These are phyloP conservation scores for Elaeis guineensis DNA, from an alignment of 176 grass and related monocot species.

Conservation along the genomic window DNA sequence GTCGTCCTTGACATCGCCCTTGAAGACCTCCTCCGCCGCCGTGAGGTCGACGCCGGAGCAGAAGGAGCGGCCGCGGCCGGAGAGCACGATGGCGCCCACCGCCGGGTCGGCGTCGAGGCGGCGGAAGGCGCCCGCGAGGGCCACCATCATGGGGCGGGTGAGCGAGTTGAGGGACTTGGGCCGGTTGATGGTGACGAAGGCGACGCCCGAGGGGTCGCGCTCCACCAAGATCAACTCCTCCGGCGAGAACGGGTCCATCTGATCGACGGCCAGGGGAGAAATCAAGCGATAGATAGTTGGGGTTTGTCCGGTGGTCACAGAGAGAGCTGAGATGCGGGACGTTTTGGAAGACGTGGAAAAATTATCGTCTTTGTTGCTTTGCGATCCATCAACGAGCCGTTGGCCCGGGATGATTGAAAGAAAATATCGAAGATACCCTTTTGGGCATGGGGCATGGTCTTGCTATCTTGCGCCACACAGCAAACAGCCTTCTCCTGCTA, in stretches of 20 bases:
- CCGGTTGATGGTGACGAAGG: slow-evolving; percentile 84
- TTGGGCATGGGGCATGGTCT: too few relatives aligned
- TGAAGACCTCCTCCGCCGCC: slow-evolving; percentile 83
- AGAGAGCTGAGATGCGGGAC: too few relatives aligned
- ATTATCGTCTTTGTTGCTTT: too few relatives aligned
- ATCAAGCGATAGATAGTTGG: too few relatives aligned
- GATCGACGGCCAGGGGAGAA: too few relatives aligned
- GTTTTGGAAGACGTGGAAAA: too few relatives aligned
- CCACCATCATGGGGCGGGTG: slow-evolving; percentile 68
- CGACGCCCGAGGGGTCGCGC: slow-evolving; percentile 35
- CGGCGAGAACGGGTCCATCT: background rate
- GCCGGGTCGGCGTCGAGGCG: slow-evolving; percentile 46
- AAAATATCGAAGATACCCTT: too few relatives aligned
- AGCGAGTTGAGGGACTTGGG: slow-evolving; percentile 84
- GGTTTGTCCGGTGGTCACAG: too few relatives aligned
- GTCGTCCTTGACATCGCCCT: slow-evolving; percentile 78
- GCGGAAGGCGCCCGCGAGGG: slow-evolving; percentile 50
- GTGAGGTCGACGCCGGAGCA: slow-evolving; percentile 87
- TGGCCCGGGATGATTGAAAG: too few relatives aligned
- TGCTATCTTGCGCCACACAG: too few relatives aligned
- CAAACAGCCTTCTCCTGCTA: too few relatives aligned
- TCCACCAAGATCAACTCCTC: slow-evolving; percentile 57
- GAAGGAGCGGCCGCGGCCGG: slow-evolving; percentile 62
- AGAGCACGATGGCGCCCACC: slow-evolving; percentile 58
- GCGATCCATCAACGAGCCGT: too few relatives aligned